Percentiles rank a stretch among this genome's conserved stretches.
Evolutionary conservation across 1,284 basidiomycete species (phyloP).

Genomic region (Irpex sp.): DNA sequence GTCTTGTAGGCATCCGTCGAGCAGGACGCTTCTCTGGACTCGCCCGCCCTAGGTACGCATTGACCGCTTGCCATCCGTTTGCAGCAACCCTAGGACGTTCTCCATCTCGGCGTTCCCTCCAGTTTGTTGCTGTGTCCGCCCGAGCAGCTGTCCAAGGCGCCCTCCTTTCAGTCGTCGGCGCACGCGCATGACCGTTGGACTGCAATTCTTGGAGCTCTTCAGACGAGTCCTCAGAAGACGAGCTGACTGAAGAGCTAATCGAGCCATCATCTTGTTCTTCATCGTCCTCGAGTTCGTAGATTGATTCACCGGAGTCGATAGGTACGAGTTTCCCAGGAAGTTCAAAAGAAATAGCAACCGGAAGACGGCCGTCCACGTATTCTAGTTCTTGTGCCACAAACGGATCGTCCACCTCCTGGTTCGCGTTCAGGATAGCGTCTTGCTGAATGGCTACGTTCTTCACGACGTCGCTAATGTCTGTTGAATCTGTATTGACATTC

Average conservation of each 20-base stretch:
- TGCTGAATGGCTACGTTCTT: background rate
- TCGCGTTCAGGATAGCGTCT: background rate
- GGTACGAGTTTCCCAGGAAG: background rate
- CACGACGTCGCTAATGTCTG: background rate
- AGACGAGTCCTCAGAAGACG: background rate
- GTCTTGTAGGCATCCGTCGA: background rate
- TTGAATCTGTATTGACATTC: background rate
- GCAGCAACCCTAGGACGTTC: background rate
- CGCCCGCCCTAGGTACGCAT: background rate
- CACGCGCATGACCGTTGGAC: background rate
- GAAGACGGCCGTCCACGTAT: background rate
- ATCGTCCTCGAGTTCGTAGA: background rate
- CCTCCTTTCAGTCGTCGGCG: background rate
- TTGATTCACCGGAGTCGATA: background rate
- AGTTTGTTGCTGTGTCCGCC: background rate
- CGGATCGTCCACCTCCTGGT: background rate
- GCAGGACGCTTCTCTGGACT: background rate
- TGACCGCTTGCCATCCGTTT: background rate
- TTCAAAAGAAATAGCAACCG: background rate
- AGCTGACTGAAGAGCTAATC: background rate
- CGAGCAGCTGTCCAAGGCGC: background rate
- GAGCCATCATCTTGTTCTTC: background rate
- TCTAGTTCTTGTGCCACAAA: background rate
- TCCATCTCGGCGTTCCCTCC: background rate
- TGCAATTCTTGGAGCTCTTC: background rate